A percentile compares a stretch with the other conserved stretches of the same genome.
These are phyloP conservation scores for Spathaspora hagerdaliae DNA, from an alignment of 805 yeast species.

Conservation along the genomic window DNA sequence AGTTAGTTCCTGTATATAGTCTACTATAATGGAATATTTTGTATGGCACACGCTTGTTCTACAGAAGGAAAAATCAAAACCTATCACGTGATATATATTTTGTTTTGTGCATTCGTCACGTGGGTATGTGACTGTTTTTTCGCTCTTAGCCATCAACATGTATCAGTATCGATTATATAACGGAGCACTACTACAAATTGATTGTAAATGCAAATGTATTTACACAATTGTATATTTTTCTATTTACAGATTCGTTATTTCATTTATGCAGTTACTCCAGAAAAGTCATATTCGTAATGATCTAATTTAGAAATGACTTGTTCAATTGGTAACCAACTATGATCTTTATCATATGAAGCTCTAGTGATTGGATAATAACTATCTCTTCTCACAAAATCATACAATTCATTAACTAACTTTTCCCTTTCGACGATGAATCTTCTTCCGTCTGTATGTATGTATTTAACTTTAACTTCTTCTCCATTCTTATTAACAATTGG, in stretches of 20 bases:
- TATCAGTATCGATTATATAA: not conserved
- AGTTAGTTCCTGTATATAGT: not conserved
- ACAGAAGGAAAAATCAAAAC: no score
- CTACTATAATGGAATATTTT: no score
- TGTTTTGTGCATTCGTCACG: not conserved
- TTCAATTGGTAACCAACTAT: slow-evolving; percentile 41
- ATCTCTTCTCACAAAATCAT: slow-evolving; percentile 44
- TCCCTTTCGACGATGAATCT: slow-evolving; percentile 63
- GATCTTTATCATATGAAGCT: slow-evolving; percentile 43
- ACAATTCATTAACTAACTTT: slow-evolving; percentile 52
- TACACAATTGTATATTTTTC: not conserved
- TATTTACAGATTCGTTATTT: slow-evolving; percentile 2
- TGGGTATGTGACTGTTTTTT: slow-evolving; percentile 1
- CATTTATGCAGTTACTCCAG: slow-evolving; percentile 17
- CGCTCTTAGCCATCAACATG: not conserved
- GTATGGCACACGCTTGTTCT: no score
- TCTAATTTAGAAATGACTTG: slow-evolving; percentile 51
- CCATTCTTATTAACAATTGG: slow-evolving; percentile 24
- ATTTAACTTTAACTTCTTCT: slow-evolving; percentile 39
- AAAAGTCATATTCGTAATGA: slow-evolving; percentile 36
- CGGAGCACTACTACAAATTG: not conserved
- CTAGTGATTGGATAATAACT: slow-evolving; percentile 42
- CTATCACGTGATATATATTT: not conserved
- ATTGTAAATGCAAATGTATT: not conserved
- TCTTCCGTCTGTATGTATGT: slow-evolving; percentile 41